Evolutionary conservation across 2,329 filamentous ascomycete genomes (phyloP).

Genomic region (Colletotrichum phormii): DNA sequence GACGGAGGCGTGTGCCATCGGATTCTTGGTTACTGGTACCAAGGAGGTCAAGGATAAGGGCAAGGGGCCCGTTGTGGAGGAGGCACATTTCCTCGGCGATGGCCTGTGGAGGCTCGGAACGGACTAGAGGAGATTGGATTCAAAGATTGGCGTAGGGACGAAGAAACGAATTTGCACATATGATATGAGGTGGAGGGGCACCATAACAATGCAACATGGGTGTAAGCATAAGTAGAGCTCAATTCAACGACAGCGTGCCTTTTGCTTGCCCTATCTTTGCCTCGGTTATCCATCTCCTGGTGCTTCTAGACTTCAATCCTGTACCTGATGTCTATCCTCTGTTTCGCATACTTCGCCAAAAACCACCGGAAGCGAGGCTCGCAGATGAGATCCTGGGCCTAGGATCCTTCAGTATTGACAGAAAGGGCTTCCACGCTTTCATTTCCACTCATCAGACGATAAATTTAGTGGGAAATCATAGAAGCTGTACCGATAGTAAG

Average conservation of each 20-base stretch:
- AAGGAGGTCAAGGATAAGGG: conserved; percentile 93
- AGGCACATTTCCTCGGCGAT: conserved; percentile 93
- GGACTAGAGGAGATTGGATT: conserved; percentile 48
- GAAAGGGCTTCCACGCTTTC: no score
- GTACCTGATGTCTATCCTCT: no score
- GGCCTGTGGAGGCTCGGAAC: conserved; percentile 83
- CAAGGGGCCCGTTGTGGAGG: conserved; percentile 94
- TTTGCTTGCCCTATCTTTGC: not conserved
- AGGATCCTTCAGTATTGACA: no score
- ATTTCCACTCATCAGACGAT: no score
- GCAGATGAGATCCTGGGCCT: no score
- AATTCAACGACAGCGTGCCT: not conserved
- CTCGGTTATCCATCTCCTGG: not conserved
- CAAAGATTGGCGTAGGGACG: not conserved
- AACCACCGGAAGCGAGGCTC: no score
- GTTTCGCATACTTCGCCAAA: no score
- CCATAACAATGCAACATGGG: not conserved
- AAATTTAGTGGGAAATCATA: no score
- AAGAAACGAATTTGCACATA: not conserved
- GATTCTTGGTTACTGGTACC: conserved; percentile 84
- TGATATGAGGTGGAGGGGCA: not conserved
- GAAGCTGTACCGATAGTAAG: no score
- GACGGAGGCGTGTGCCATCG: conserved; percentile 89
- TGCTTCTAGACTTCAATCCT: not conserved
- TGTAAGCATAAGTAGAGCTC: not conserved